Evolutionary conservation across 441 rosid genomes (phyloP).

Genomic region (Erodium moschatum): DNA sequence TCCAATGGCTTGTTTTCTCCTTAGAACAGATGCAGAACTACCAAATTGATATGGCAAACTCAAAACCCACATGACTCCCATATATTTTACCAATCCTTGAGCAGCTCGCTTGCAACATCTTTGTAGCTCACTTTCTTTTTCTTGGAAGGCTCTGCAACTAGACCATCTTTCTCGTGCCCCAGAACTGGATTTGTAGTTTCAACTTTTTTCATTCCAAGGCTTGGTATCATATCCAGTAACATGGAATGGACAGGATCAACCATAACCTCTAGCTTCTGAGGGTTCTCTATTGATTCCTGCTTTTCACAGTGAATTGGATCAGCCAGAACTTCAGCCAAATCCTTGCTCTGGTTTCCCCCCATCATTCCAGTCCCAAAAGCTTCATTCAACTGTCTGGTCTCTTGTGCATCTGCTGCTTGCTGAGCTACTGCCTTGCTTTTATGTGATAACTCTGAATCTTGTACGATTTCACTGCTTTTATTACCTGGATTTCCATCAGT

Average conservation of each 20-base stretch:
- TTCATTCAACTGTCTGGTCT: constrained; percentile 14
- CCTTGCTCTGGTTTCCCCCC: constrained; percentile 11
- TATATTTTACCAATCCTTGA: constrained; percentile 40
- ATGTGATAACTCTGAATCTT: constrained; percentile 23
- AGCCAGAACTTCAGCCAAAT: background rate
- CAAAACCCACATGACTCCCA: background rate
- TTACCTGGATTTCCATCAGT: constrained; percentile 11
- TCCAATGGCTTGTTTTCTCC: background rate
- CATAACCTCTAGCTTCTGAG: constrained; percentile 32
- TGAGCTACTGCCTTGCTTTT: constrained; percentile 19
- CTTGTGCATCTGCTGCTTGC: constrained; percentile 26
- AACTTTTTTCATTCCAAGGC: constrained; percentile 44
- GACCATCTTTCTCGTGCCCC: constrained; percentile 22
- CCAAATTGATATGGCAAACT: background rate
- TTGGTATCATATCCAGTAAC: constrained; percentile 74
- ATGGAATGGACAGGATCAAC: constrained; percentile 76
- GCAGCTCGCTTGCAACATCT: constrained; percentile 55
- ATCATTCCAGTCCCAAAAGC: constrained; percentile 12
- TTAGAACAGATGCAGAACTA: background rate
- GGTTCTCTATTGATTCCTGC: constrained; percentile 17
- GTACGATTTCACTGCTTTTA: constrained; percentile 14
- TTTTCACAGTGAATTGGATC: background rate
- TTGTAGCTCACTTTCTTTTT: constrained; percentile 85
- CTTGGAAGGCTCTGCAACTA: constrained; percentile 24
- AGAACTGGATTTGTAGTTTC: constrained; percentile 21